phyloP scores from a whole-genome alignment of 164 flowering plant species.

The Umbilicus rupestris region DNA sequence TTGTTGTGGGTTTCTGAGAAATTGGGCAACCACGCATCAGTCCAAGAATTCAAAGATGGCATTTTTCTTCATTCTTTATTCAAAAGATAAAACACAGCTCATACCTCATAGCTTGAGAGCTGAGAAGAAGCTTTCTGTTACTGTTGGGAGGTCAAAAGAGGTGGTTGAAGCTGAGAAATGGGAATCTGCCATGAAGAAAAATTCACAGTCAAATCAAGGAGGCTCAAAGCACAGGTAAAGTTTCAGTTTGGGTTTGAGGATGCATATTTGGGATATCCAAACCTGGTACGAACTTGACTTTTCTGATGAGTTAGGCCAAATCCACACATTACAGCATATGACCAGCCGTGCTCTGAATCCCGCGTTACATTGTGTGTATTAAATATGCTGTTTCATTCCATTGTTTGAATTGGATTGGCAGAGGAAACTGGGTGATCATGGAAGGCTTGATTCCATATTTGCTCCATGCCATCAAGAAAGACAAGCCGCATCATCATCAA shows the following conservation, averaged over 20 bases:
- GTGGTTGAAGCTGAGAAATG: too few relatives aligned
- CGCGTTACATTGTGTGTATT: neutral
- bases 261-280: neutral
- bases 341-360: neutral
- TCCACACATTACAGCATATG: neutral
- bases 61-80: too few relatives aligned
- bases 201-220: neutral
- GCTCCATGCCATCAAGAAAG: slow-evolving; percentile 6
- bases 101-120: too few relatives aligned
- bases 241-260: neutral
- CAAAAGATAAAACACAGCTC: too few relatives aligned
- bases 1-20: too few relatives aligned
- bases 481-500: neutral
- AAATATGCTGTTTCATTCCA: neutral
- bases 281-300: neutral
- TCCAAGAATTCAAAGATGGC: too few relatives aligned
- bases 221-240: neutral
- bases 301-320: neutral
- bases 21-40: too few relatives aligned
- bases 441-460: slow-evolving; percentile 5
- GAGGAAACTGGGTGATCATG: neutral
- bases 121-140: too few relatives aligned
- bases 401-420: neutral
- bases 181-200: neutral
- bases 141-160: too few relatives aligned